Evolutionary conservation across 139 green algal species (phyloP).

Genomic region (Coelastrella sp.): DNA sequence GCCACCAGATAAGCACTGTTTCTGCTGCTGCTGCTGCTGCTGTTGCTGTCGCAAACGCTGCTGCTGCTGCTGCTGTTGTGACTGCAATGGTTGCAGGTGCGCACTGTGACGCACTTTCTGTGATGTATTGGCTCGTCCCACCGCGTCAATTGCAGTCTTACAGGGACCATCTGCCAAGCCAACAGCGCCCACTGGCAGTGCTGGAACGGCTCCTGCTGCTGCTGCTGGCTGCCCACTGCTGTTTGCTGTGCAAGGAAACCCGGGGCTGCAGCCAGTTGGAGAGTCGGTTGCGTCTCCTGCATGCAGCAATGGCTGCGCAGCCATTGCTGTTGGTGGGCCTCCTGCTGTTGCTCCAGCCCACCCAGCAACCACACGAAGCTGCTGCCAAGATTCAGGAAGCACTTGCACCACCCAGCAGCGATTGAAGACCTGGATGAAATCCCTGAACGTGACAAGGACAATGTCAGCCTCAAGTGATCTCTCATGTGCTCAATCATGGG

Average conservation of each 20-base stretch:
- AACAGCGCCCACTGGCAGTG: too few species aligned
- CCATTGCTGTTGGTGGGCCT: background rate
- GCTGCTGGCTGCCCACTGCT: too few species aligned
- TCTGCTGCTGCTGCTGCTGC: background rate
- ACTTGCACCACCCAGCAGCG: constrained; percentile 8
- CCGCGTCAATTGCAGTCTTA: too few species aligned
- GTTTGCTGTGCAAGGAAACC: too few species aligned
- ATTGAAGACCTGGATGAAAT: constrained; percentile 31
- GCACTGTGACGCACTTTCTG: background rate
- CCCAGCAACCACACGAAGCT: background rate
- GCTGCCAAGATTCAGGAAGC: constrained; percentile 7
- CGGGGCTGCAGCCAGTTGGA: too few species aligned
- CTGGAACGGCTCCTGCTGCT: too few species aligned
- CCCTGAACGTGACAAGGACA: background rate
- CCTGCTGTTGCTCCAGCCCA: constrained; percentile 20
- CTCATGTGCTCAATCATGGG: too few species aligned
- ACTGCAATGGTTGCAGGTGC: background rate
- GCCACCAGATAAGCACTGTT: background rate
- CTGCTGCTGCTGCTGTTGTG: background rate
- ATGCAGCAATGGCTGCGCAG: background rate
- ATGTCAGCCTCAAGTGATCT: too few species aligned
- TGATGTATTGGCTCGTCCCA: background rate
- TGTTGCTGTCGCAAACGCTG: background rate
- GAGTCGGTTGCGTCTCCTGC: background rate
- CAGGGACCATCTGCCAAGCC: too few species aligned